Base-by-base conservation (phyloP, 116 monocot species). In the Phalaenopsis hybrid region DNA sequence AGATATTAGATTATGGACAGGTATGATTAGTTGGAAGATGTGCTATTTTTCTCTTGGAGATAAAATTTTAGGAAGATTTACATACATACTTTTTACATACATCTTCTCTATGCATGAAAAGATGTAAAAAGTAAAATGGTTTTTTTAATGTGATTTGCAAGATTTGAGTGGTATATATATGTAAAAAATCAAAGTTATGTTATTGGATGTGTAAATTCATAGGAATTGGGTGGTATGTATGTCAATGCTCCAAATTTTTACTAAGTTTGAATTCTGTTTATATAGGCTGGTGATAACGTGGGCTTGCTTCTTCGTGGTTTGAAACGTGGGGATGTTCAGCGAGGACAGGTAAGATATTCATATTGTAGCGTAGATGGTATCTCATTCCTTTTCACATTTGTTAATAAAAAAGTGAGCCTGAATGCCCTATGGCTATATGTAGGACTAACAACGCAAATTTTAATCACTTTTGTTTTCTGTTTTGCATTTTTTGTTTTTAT, bases 271-370 rank as follows among this genome's bases (percentile, higher is more conserved):
- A 11, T 74, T 80, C 12, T 63, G 49, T 69, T 52, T 75, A 23
- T 92, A 8, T 77, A 94, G 96, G 96, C 97, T 88, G 97, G 97
- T 68, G 97, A 97, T 80, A 94, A 97, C 82, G 97, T 97, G 7
- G 97, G 97, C 18, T 91, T 97, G 80, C 93, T 97, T 81, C 70
- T 97, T 70, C 97, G 97, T 89, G 97, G 97, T 75, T 80, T 97
- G 45, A 97, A 97, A 86, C 92, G 97, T 83, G 92, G 92, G 69
- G 97, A 97, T 89, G 95, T 97, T 10, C 88, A 97, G 83, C 90
- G 94, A 73, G 97, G 97, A 44, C 97, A 97, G 87, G 97, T 94
- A 18, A 79, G 75, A 81, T 33, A 16, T 72, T 6, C 72, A 21
- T 15, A 17, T 16, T 33, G 13, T 37, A 70, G 21, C 70, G 0